A percentile compares a stretch with the other conserved stretches of the same genome.
phyloP scores from a whole-genome alignment of 305 asterid species.

The Solanum hybrid region DNA sequence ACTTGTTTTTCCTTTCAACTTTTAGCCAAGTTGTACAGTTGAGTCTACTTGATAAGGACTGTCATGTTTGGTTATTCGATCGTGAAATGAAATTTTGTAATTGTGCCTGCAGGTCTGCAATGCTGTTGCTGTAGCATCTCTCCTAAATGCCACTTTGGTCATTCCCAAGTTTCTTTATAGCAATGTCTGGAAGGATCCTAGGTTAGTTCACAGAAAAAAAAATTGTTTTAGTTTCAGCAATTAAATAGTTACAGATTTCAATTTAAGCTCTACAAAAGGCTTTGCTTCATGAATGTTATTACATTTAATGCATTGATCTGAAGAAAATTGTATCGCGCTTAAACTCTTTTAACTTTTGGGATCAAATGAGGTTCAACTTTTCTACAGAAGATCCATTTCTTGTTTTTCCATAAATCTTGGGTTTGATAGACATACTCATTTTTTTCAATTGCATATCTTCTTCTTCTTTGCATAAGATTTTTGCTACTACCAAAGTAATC shows the following conservation, averaged over 20 bases:
- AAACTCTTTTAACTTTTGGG: background rate
- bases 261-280: background rate
- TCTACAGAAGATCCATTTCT: background rate
- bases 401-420: background rate
- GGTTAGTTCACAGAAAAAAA: slow-evolving; percentile 21
- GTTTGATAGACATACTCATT: background rate
- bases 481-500: background rate
- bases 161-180: slow-evolving; percentile 87
- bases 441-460: background rate
- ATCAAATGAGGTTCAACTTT: background rate
- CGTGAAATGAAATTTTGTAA: background rate
- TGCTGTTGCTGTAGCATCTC: slow-evolving; percentile 80
- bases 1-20: background rate
- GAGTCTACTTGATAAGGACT: background rate
- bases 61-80: background rate
- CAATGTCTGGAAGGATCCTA: slow-evolving; percentile 96
- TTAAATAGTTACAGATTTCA: background rate
- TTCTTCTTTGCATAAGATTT: background rate
- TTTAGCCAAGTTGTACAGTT: background rate
- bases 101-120: slow-evolving; percentile 63
- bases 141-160: slow-evolving; percentile 84
- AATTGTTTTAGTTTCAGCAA: background rate
- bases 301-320: background rate
- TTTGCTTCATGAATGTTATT: background rate
- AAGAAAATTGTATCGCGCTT: background rate